These are phyloP conservation scores for Didymella pinodella DNA, from an alignment of 2,329 filamentous ascomycete genomes.

Conservation along the genomic window DNA sequence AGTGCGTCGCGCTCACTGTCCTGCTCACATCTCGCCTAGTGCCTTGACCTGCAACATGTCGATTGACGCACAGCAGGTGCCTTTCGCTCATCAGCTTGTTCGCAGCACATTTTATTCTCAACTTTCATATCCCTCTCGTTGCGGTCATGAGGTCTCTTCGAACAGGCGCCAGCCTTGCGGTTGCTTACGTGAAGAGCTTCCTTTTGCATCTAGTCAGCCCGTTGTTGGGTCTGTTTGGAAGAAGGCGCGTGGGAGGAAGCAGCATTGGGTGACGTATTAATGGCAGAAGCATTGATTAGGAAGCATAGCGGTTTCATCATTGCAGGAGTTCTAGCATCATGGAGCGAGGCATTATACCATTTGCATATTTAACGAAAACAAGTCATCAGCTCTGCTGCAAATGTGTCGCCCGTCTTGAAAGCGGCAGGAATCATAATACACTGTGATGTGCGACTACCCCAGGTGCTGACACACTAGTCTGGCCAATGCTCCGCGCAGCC, in stretches of 20 bases:
- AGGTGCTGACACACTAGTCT: background rate
- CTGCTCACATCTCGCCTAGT: background rate
- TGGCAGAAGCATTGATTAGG: constrained; percentile 5
- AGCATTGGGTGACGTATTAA: constrained; percentile 8
- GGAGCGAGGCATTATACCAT: constrained; percentile 22
- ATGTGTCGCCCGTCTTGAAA: background rate
- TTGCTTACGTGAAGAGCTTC: background rate
- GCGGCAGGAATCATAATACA: background rate
- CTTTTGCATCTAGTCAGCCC: background rate
- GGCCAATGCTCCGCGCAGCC: background rate
- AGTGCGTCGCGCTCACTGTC: constrained; percentile 27
- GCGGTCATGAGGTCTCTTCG: background rate
- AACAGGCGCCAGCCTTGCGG: background rate
- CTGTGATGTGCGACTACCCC: background rate
- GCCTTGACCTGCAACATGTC: background rate
- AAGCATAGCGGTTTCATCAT: constrained; percentile 15
- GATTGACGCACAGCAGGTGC: constrained; percentile 13
- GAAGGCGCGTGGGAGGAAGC: background rate
- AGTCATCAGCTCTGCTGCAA: constrained; percentile 5
- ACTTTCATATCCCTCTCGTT: background rate
- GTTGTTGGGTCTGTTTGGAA: background rate
- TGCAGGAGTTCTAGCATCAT: constrained; percentile 21
- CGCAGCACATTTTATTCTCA: constrained; percentile 2
- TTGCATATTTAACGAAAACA: constrained; percentile 25
- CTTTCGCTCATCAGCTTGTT: constrained; percentile 2